Conservation (phyloP, 2,329 filamentous ascomycete species). For the Colletotrichum trifolii region DNA sequence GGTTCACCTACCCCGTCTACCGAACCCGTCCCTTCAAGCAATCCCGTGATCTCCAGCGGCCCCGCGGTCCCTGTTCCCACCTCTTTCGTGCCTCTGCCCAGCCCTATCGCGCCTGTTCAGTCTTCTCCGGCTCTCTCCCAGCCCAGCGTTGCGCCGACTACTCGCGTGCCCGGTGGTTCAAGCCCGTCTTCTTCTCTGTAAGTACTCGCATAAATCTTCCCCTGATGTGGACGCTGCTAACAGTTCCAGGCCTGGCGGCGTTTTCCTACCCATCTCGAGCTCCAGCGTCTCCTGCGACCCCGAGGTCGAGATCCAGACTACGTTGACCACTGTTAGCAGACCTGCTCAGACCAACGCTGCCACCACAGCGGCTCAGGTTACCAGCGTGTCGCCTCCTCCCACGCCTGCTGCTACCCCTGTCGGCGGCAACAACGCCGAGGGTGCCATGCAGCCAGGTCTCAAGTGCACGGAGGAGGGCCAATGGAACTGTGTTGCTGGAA, state of each 20-base stretch:
- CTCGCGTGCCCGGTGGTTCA: slow-evolving; percentile 28
- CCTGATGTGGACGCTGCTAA: slow-evolving; percentile 34
- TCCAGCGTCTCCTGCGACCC: slow-evolving; percentile 35
- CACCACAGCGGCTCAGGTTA: slow-evolving; percentile 25
- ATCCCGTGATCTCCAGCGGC: slow-evolving; percentile 37
- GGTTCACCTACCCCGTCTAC: no score
- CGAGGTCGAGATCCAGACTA: slow-evolving; percentile 36
- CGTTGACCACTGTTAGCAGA: slow-evolving; percentile 41
- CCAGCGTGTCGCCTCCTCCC: slow-evolving; percentile 2
- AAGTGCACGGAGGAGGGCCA: slow-evolving; percentile 64
- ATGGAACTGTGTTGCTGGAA: slow-evolving; percentile 69
- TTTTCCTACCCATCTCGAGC: slow-evolving; percentile 52
- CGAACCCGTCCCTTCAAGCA: slow-evolving; percentile 15
- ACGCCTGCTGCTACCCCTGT: slow-evolving; percentile 23
- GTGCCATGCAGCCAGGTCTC: slow-evolving; percentile 49
- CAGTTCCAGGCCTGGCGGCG: slow-evolving; percentile 52
- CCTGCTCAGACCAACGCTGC: slow-evolving; percentile 35
- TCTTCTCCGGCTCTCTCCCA: slow-evolving; percentile 13
- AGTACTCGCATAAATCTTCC: slow-evolving; percentile 27
- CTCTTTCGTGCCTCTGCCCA: neutral
- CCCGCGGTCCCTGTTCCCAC: neutral
- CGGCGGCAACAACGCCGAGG: slow-evolving; percentile 39
- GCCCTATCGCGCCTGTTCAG: slow-evolving; percentile 2
- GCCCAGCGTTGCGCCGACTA: slow-evolving; percentile 15
- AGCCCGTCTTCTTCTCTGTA: slow-evolving; percentile 41